Percentiles rank a stretch among this genome's conserved stretches.
Evolutionary conservation across 1,139 yeast species (phyloP).

Genomic region (Kodamaea ohmeri): DNA sequence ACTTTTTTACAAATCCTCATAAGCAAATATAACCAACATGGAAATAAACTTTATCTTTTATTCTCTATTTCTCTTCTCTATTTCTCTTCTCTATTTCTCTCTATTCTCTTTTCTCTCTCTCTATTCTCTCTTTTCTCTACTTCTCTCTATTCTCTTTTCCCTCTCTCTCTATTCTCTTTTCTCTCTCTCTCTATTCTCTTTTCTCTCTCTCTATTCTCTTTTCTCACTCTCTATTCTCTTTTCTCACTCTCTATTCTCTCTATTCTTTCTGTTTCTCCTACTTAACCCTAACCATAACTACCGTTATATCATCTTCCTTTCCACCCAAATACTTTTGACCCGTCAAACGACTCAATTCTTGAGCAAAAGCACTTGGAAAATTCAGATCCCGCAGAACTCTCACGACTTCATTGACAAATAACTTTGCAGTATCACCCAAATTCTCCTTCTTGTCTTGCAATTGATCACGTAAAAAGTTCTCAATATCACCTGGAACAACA

Average conservation of each 20-base stretch:
- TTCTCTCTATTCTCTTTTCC: too few species aligned
- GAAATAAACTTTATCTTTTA: too few species aligned
- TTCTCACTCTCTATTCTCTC: neutral
- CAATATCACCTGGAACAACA: constrained; percentile 71
- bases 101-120: too few species aligned
- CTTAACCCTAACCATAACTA: constrained; percentile 63
- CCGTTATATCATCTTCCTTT: constrained; percentile 91
- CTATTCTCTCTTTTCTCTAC: too few species aligned
- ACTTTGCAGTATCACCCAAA: constrained; percentile 44
- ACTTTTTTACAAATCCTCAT: too few species aligned
- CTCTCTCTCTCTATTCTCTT: too few species aligned
- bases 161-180: too few species aligned
- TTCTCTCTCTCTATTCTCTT: too few species aligned
- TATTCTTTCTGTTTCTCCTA: constrained; percentile 15
- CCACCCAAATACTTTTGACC: constrained; percentile 82
- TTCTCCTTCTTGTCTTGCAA: constrained; percentile 14
- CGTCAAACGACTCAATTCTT: constrained; percentile 66
- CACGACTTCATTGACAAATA: constrained; percentile 66
- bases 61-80: too few species aligned
- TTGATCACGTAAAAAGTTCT: constrained; percentile 52
- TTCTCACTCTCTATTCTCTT: too few species aligned
- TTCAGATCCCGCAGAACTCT: constrained; percentile 67
- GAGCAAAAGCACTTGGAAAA: constrained; percentile 84
- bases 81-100: too few species aligned
- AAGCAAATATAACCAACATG: too few species aligned